Evolutionary conservation across 2,329 filamentous ascomycete species (phyloP).

Genomic region (Colletotrichum karsti): DNA sequence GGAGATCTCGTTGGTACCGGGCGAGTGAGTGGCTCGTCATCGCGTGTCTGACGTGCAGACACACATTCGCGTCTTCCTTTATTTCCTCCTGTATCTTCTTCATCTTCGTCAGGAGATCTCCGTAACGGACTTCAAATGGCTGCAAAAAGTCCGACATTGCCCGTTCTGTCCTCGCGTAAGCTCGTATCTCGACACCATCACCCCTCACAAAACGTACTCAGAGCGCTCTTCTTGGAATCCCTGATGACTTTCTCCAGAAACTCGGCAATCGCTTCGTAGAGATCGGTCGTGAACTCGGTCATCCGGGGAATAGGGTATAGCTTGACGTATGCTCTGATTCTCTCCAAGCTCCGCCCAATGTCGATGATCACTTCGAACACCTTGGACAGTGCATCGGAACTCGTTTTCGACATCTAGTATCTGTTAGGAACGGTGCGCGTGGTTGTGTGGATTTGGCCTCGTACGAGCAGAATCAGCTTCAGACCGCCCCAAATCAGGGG

Average conservation of each 20-base stretch:
- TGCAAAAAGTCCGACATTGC: constrained; percentile 13
- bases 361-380: constrained; percentile 36
- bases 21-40: constrained; percentile 27
- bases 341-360: constrained; percentile 34
- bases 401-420: constrained; percentile 34
- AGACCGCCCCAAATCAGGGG: constrained; percentile 36
- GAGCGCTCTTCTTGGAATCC: constrained; percentile 29
- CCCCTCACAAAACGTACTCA: background rate
- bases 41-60: constrained; percentile 27
- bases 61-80: constrained; percentile 29
- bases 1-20: constrained; percentile 23
- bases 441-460: background rate
- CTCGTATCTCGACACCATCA: no score
- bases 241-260: constrained; percentile 33
- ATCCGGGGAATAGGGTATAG: constrained; percentile 35
- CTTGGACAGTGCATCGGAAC: constrained; percentile 31
- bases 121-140: constrained; percentile 30
- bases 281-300: constrained; percentile 34
- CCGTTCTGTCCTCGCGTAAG: background rate
- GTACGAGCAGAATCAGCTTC: constrained; percentile 29
- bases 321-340: constrained; percentile 32
- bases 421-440: background rate
- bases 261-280: constrained; percentile 36
- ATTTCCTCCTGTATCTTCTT: constrained; percentile 24
- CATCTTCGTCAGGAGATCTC: constrained; percentile 30